Evolutionary conservation across 768 basidiomycete genomes (phyloP).

Genomic region (Multifurca ochricompacta): DNA sequence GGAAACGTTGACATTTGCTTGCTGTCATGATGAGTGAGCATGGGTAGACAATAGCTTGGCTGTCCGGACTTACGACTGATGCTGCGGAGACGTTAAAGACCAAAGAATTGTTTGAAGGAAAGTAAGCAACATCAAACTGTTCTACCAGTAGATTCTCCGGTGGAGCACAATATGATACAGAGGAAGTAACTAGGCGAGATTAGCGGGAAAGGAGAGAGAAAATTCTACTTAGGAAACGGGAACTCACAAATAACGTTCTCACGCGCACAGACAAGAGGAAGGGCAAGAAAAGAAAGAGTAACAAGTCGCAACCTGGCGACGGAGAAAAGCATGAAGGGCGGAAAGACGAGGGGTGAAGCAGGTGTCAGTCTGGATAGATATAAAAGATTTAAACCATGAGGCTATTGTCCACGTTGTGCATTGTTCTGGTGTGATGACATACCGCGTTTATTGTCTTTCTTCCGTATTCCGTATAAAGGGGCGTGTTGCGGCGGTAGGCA

Average conservation of each 20-base stretch:
- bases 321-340: constrained; percentile 48
- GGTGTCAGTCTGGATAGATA: constrained; percentile 8
- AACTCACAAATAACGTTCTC: constrained; percentile 57
- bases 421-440: constrained; percentile 18
- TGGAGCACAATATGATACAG: constrained; percentile 79
- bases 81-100: constrained; percentile 82
- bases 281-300: constrained; percentile 31
- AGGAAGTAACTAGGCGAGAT: constrained; percentile 59
- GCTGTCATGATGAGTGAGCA: constrained; percentile 32
- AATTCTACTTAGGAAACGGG: neutral
- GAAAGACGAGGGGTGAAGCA: neutral
- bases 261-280: constrained; percentile 38
- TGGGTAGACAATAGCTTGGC: constrained; percentile 13
- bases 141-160: constrained; percentile 74
- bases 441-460: constrained; percentile 14
- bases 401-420: constrained; percentile 18
- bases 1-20: constrained; percentile 68
- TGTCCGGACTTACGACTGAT: constrained; percentile 58
- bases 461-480: constrained; percentile 2
- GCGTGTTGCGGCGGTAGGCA: neutral
- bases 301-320: constrained; percentile 73
- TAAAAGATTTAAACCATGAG: constrained; percentile 13
- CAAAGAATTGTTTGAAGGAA: constrained; percentile 62
- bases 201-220: constrained; percentile 8
- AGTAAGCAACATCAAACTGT: constrained; percentile 68